These are phyloP conservation scores for Starmera amethionina DNA, from an alignment of 805 yeast genomes.

Conservation along the genomic window DNA sequence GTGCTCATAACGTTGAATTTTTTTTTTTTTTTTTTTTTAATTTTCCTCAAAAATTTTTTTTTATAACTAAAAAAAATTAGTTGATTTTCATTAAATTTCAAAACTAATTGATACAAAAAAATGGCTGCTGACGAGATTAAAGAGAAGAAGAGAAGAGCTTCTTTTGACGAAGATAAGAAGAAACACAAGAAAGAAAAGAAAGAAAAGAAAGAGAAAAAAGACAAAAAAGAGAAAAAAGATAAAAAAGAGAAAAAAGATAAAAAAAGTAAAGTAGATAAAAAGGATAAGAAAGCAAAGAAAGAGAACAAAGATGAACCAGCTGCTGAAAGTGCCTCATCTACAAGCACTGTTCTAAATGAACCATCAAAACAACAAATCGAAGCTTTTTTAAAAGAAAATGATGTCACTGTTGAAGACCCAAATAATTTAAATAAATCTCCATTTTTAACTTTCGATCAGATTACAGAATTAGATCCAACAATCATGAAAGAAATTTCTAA, in stretches of 20 bases:
- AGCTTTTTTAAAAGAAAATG: slow-evolving; percentile 56
- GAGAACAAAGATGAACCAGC: slow-evolving; percentile 21
- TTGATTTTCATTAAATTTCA: neutral
- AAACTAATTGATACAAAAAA: neutral
- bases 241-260: slow-evolving; percentile 29
- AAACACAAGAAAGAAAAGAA: slow-evolving; percentile 8
- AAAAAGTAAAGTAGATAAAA: slow-evolving; percentile 22
- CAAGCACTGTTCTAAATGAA: slow-evolving; percentile 28
- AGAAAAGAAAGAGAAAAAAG: slow-evolving; percentile 17
- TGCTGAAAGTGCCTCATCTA: slow-evolving; percentile 22
- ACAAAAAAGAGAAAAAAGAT: slow-evolving; percentile 27
- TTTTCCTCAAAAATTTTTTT: slow-evolving; percentile 1
- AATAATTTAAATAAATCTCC: slow-evolving; percentile 48
- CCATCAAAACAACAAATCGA: slow-evolving; percentile 48
- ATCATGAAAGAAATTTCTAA: slow-evolving; percentile 53
- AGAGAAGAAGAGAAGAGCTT: slow-evolving; percentile 19
- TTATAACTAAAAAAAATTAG: slow-evolving; percentile 2
- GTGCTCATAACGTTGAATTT: slow-evolving; percentile 2
- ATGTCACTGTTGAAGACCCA: slow-evolving; percentile 73
- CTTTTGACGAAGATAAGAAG: slow-evolving; percentile 13
- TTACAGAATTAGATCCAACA: slow-evolving; percentile 39
- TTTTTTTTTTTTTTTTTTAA: neutral
- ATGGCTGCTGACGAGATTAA: slow-evolving; percentile 17
- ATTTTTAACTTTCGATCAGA: slow-evolving; percentile 52
- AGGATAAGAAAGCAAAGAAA: slow-evolving; percentile 21